Conservation (phyloP, 805 yeast genomes). For the Spencermartinsiella europaea region DNA sequence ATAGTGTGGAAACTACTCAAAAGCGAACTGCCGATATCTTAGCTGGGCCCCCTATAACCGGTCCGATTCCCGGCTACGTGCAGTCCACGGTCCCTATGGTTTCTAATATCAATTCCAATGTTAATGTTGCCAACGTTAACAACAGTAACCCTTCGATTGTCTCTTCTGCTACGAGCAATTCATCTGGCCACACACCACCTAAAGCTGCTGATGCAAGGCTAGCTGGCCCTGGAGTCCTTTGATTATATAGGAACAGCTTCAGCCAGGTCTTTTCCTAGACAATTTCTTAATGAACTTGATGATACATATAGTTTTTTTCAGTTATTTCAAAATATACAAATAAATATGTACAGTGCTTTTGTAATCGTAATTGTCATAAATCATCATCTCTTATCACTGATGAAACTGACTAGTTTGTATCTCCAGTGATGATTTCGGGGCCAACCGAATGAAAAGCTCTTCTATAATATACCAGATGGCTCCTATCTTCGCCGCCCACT, state of each 20-base stretch:
- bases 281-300: background rate
- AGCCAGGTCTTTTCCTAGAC: too few species aligned
- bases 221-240: background rate
- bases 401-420: background rate
- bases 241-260: too few species aligned
- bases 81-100: background rate
- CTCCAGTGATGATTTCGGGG: constrained; percentile 21
- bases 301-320: too few species aligned
- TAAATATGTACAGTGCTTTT: background rate
- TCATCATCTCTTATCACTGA: too few species aligned
- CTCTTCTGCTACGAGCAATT: background rate
- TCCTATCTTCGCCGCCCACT: constrained; percentile 26
- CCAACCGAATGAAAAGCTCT: constrained; percentile 33
- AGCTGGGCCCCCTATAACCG: background rate
- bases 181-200: background rate
- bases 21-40: constrained; percentile 15
- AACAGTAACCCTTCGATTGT: background rate
- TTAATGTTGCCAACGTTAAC: background rate
- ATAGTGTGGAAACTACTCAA: constrained; percentile 25
- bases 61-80: background rate
- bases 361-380: too few species aligned
- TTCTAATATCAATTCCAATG: background rate
- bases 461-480: constrained; percentile 21
- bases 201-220: background rate
- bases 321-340: background rate